Conservation (phyloP, 495 filamentous ascomycete species). For the Sordaria brevicollis region DNA sequence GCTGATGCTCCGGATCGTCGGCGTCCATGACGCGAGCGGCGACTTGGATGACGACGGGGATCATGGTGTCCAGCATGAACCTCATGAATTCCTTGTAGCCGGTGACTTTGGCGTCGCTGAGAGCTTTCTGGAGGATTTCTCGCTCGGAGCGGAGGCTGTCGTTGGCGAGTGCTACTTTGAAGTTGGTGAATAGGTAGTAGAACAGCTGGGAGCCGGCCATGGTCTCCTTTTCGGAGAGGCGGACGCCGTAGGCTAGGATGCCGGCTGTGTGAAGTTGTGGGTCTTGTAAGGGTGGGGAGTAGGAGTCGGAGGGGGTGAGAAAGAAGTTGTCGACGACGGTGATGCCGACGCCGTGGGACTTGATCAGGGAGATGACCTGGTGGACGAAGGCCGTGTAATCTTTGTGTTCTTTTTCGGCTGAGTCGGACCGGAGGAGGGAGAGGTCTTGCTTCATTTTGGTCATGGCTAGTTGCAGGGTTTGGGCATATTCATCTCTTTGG, state of each 20-base stretch:
- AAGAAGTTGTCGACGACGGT: constrained; percentile 36
- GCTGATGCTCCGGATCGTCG: too few species aligned
- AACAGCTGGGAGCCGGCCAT: constrained; percentile 37
- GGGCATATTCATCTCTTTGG: constrained; percentile 22
- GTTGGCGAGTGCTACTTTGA: constrained; percentile 36
- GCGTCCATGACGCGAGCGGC: constrained; percentile 8
- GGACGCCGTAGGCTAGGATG: constrained; percentile 39
- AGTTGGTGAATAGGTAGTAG: constrained; percentile 39
- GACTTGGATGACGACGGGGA: constrained; percentile 30
- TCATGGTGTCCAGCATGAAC: constrained; percentile 34
- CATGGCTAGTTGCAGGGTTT: constrained; percentile 31
- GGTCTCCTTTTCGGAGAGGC: constrained; percentile 29
- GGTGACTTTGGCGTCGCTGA: background rate
- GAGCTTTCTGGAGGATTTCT: constrained; percentile 15
- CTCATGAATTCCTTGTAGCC: constrained; percentile 25
- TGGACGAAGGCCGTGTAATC: constrained; percentile 35
- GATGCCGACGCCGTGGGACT: constrained; percentile 35
- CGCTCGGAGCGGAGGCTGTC: constrained; percentile 27
- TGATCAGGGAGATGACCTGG: constrained; percentile 33
- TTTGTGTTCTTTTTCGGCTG: constrained; percentile 16
- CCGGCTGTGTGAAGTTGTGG: constrained; percentile 37
- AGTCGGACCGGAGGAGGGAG: constrained; percentile 16
- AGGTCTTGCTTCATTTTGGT: constrained; percentile 39
- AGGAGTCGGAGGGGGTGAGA: constrained; percentile 34
- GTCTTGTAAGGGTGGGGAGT: constrained; percentile 38